phyloP scores from a whole-genome alignment of 1,284 basidiomycete genomes.

The Boletus semigastroideus region DNA sequence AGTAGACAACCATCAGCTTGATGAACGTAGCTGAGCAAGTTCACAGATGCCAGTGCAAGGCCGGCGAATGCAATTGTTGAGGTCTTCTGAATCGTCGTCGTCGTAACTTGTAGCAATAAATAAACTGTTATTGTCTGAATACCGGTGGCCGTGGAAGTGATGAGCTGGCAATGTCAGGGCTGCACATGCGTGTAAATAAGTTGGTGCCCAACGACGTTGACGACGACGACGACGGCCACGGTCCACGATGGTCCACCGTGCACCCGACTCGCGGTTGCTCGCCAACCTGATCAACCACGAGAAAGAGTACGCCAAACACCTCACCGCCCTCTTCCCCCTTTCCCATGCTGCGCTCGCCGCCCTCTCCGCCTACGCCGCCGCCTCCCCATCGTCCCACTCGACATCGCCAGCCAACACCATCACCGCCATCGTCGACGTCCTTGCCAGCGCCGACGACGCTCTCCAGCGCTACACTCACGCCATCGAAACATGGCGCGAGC shows the following conservation, averaged over 20 bases:
- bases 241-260: slow-evolving; percentile 64
- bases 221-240: neutral
- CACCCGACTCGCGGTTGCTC: slow-evolving; percentile 68
- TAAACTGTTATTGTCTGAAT: too few relatives aligned
- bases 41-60: slow-evolving; percentile 9
- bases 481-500: slow-evolving; percentile 64
- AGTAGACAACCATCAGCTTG: neutral
- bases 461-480: slow-evolving; percentile 56
- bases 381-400: slow-evolving; percentile 46
- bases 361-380: slow-evolving; percentile 70
- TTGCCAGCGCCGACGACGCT: slow-evolving; percentile 67
- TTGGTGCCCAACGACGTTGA: slow-evolving; percentile 2
- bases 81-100: too few relatives aligned
- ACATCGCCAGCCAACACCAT: slow-evolving; percentile 49
- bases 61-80: slow-evolving; percentile 14
- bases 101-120: too few relatives aligned
- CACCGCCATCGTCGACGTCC: slow-evolving; percentile 54
- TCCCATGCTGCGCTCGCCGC: slow-evolving; percentile 64
- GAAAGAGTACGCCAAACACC: slow-evolving; percentile 66
- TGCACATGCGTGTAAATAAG: slow-evolving; percentile 2
- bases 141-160: neutral
- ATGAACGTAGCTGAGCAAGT: neutral
- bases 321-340: slow-evolving; percentile 53
- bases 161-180: neutral
- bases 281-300: slow-evolving; percentile 65